These are phyloP conservation scores for Scheffersomyces titani DNA, from an alignment of 1,139 yeast genomes.

Conservation along the genomic window DNA sequence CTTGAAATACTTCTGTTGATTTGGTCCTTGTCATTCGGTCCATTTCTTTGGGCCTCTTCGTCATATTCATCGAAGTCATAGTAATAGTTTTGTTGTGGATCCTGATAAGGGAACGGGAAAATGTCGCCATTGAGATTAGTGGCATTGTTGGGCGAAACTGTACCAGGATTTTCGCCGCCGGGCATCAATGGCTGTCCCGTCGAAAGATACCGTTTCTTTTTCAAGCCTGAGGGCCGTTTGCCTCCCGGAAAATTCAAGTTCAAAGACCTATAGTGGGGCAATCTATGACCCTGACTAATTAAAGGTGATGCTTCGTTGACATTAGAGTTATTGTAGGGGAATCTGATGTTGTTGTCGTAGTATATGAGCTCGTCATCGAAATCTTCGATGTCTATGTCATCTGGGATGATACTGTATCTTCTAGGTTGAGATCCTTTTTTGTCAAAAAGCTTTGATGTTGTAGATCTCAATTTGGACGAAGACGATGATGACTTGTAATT, in stretches of 20 bases:
- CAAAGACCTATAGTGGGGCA: constrained; percentile 47
- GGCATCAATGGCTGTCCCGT: constrained; percentile 28
- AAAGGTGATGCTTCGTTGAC: constrained; percentile 36
- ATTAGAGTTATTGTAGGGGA: constrained; percentile 35
- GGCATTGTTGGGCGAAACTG: constrained; percentile 7
- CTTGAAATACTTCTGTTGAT: constrained; percentile 5
- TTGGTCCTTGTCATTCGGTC: constrained; percentile 1
- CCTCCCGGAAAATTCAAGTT: constrained; percentile 34
- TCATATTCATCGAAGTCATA: constrained; percentile 46
- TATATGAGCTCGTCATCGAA: constrained; percentile 58
- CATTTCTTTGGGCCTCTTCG: constrained; percentile 31
- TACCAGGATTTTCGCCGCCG: constrained; percentile 5
- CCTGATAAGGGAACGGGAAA: constrained; percentile 61
- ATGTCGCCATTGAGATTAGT: constrained; percentile 23
- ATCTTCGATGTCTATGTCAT: constrained; percentile 67
- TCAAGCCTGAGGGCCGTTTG: constrained; percentile 24
- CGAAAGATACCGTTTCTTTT: constrained; percentile 40
- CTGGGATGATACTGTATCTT: constrained; percentile 71
- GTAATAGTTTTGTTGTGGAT: constrained; percentile 30
- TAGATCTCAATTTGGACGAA: constrained; percentile 54
- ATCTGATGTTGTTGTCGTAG: constrained; percentile 45
- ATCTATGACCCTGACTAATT: constrained; percentile 29
- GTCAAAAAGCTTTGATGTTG: constrained; percentile 71
- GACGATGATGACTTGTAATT: constrained; percentile 31
- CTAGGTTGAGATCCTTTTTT: constrained; percentile 71